A percentile compares a stretch with the other conserved stretches of the same genome.
phyloP scores from a whole-genome alignment of 148 eudicot species.

The Diospyros lotus region DNA sequence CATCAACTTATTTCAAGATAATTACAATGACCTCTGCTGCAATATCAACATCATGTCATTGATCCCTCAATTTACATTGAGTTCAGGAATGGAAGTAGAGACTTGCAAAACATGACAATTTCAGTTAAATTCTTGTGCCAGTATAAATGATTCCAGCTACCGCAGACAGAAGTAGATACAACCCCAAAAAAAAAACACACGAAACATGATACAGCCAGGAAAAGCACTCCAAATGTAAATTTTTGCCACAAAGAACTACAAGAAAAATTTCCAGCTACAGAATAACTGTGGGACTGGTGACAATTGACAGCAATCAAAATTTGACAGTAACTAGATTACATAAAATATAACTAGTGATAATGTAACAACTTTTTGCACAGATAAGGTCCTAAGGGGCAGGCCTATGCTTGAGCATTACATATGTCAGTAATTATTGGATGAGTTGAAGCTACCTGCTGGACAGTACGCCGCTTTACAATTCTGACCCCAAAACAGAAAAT shows the following conservation, averaged over 20 bases:
- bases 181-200: no score
- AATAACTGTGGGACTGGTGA: neutral
- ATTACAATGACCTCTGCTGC: neutral
- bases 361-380: neutral
- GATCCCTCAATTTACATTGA: neutral
- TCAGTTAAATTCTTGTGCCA: neutral
- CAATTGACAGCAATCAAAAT: neutral
- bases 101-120: neutral
- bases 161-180: neutral
- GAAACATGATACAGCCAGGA: neutral
- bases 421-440: neutral
- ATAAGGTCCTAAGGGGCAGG: neutral
- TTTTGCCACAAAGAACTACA: neutral
- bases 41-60: neutral
- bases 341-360: neutral
- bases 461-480: conserved; percentile 51
- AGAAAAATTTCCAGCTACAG: neutral
- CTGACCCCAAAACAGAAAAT: conserved; percentile 67
- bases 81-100: neutral
- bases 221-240: neutral
- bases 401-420: neutral
- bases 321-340: neutral
- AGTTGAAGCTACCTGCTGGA: conserved; percentile 46
- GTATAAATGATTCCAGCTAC: neutral
- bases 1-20: neutral